Percentiles rank a stretch among this genome's conserved stretches.
phyloP scores from a whole-genome alignment of 2,329 filamentous ascomycete genomes.

The Arthrobotrys sinensis region DNA sequence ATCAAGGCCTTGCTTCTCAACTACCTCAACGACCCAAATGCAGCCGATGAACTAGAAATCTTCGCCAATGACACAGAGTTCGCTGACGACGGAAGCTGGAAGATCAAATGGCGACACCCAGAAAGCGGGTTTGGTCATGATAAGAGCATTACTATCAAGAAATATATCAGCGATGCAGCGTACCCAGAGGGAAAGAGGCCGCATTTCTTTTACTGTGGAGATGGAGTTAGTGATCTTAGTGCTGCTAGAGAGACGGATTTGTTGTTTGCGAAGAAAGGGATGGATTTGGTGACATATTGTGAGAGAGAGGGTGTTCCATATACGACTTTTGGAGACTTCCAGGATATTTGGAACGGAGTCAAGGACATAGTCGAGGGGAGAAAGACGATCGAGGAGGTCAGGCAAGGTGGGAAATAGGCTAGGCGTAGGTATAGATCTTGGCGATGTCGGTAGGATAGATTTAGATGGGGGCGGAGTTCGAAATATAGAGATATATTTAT shows the following conservation, averaged over 20 bases:
- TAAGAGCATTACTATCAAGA: conserved; percentile 91
- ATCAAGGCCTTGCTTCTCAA: conserved; percentile 86
- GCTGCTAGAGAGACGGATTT: conserved; percentile 93
- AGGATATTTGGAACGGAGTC: conserved; percentile 81
- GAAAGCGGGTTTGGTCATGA: conserved; percentile 95
- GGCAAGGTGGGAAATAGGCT: background rate
- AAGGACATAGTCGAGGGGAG: conserved; percentile 75
- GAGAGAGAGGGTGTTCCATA: conserved; percentile 87
- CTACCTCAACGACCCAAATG: conserved; percentile 80
- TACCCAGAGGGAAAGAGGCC: conserved; percentile 74
- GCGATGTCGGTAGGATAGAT: background rate
- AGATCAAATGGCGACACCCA: conserved; percentile 85
- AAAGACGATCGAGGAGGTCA: conserved; percentile 52
- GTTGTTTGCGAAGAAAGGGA: conserved; percentile 91
- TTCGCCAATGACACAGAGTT: conserved; percentile 88
- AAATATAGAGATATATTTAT: too few species aligned
- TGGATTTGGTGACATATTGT: conserved; percentile 92
- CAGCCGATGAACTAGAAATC: conserved; percentile 83
- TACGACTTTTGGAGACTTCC: conserved; percentile 88
- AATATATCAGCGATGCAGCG: conserved; percentile 82
- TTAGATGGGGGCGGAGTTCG: background rate
- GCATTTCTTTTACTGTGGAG: conserved; percentile 92
- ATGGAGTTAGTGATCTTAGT: conserved; percentile 92
- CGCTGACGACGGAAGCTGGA: conserved; percentile 86
- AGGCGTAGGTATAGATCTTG: background rate